These are phyloP conservation scores for Vigna unguiculata DNA, from an alignment of 306 rosid genomes.

Conservation along the genomic window DNA sequence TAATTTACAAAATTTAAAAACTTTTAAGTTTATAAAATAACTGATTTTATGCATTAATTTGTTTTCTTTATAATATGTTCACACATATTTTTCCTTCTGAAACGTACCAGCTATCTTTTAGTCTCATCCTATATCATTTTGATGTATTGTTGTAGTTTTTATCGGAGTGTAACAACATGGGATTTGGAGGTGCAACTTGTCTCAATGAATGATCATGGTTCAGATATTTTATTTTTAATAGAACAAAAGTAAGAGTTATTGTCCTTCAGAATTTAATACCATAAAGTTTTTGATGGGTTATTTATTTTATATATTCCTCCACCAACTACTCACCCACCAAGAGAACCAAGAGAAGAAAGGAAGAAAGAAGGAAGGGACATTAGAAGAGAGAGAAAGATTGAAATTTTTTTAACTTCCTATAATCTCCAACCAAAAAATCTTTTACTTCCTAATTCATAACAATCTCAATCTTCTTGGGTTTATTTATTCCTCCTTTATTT, in stretches of 20 bases:
- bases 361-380: background rate
- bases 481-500: background rate
- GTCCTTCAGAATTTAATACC: slow-evolving; percentile 4
- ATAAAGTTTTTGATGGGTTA: slow-evolving; percentile 31
- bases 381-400: background rate
- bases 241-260: background rate
- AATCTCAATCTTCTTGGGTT: slow-evolving; percentile 12
- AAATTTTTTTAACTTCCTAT: background rate
- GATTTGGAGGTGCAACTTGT: background rate
- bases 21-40: too few species aligned
- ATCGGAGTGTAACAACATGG: background rate
- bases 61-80: too few species aligned
- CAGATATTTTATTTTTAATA: background rate
- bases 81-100: background rate
- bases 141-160: background rate
- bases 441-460: slow-evolving; percentile 16
- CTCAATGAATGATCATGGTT: background rate
- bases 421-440: slow-evolving; percentile 30
- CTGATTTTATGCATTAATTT: too few species aligned
- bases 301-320: slow-evolving; percentile 25
- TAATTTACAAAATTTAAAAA: too few species aligned
- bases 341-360: background rate
- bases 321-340: background rate
- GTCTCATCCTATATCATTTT: background rate
- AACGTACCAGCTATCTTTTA: background rate